Conservation (phyloP, 257 asterid genomes). For the Plantago major region DNA sequence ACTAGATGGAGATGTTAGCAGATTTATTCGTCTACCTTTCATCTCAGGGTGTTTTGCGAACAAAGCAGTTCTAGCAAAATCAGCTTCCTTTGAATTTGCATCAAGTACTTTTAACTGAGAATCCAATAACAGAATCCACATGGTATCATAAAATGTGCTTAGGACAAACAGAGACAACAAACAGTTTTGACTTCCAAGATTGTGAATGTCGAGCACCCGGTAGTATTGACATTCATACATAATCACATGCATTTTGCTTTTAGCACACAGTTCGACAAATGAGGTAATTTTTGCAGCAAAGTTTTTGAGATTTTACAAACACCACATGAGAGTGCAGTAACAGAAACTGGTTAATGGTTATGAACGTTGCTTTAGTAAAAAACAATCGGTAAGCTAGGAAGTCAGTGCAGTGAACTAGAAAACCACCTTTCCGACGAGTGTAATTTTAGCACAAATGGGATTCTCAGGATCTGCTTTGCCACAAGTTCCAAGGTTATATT, state of each 20-base stretch:
- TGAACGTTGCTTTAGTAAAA: not conserved
- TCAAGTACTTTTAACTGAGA: slow-evolving; percentile 54
- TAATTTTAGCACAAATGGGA: slow-evolving; percentile 77
- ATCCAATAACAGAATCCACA: slow-evolving; percentile 2
- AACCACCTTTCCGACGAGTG: slow-evolving; percentile 74
- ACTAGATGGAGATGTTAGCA: not conserved
- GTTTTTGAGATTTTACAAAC: no score
- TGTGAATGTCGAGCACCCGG: no score
- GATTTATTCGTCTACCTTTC: slow-evolving; percentile 41
- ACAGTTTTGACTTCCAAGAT: no score
- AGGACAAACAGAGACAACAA: no score
- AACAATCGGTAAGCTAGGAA: not conserved
- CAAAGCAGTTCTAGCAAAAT: slow-evolving; percentile 57
- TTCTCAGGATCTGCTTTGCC: slow-evolving; percentile 76
- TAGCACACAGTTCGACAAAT: no score
- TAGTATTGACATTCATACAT: no score
- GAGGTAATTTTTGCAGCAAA: no score
- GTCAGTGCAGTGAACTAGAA: not conserved
- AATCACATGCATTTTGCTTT: no score
- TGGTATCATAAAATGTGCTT: no score
- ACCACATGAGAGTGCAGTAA: no score
- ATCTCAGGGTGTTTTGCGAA: slow-evolving; percentile 79
- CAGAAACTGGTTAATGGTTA: no score
- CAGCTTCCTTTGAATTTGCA: slow-evolving; percentile 50
- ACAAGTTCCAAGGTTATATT: slow-evolving; percentile 66